Evolutionary conservation across 73 alveolate species (phyloP).

Genomic region (Paramecium biaurelia): DNA sequence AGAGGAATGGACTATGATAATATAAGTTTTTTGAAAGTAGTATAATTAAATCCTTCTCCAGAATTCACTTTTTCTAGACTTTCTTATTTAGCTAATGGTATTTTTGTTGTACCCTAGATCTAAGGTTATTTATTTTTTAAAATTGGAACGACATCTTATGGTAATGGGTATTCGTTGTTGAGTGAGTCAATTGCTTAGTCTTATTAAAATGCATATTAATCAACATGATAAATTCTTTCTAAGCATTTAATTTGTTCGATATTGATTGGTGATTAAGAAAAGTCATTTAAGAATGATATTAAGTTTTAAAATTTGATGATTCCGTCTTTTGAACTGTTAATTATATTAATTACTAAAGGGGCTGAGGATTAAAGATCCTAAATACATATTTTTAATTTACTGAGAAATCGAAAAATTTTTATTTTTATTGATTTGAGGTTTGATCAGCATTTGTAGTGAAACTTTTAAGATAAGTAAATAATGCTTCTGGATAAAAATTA

Average conservation of each 20-base stretch:
- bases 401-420: constrained; percentile 20
- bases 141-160: neutral
- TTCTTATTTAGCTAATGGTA: neutral
- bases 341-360: neutral
- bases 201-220: neutral
- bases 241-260: neutral
- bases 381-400: neutral
- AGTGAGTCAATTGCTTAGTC: neutral
- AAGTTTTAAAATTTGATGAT: neutral
- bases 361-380: neutral
- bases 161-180: neutral
- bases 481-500: neutral
- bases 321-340: neutral
- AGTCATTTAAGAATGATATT: neutral
- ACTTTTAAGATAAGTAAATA: neutral
- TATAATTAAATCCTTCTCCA: constrained; percentile 13
- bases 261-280: neutral
- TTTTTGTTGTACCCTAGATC: neutral
- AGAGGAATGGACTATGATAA: neutral
- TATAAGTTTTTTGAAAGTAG: neutral
- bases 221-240: neutral
- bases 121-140: neutral
- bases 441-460: neutral
- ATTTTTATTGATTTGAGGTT: neutral
- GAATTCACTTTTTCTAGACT: neutral